Percentiles rank a stretch among this genome's conserved stretches.
These are phyloP conservation scores for Metschnikowia lochheadii DNA, from an alignment of 805 yeast genomes.

Conservation along the genomic window DNA sequence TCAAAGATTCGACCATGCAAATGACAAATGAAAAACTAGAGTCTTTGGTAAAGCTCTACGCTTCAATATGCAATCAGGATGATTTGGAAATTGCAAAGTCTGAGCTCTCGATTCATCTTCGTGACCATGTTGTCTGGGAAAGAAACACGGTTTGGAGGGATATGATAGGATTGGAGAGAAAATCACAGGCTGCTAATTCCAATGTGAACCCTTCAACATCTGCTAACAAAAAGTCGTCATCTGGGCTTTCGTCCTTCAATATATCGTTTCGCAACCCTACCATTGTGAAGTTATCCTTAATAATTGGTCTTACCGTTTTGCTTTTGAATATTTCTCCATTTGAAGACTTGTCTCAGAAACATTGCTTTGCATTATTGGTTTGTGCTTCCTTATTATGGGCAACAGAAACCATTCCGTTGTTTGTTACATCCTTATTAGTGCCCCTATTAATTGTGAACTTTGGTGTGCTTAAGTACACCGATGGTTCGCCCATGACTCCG, in stretches of 20 bases:
- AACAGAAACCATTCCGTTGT: slow-evolving; percentile 47
- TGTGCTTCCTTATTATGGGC: slow-evolving; percentile 53
- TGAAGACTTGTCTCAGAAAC: slow-evolving; percentile 58
- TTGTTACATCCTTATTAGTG: slow-evolving; percentile 45
- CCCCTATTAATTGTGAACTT: slow-evolving; percentile 46
- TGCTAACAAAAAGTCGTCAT: slow-evolving; percentile 7
- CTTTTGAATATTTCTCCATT: slow-evolving; percentile 55
- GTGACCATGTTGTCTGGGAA: slow-evolving; percentile 56
- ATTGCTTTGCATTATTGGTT: slow-evolving; percentile 66
- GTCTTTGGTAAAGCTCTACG: slow-evolving; percentile 29
- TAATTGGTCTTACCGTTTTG: slow-evolving; percentile 49
- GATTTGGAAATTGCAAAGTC: slow-evolving; percentile 44
- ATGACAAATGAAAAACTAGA: slow-evolving; percentile 32
- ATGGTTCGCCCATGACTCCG: slow-evolving; percentile 43
- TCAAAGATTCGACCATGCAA: slow-evolving; percentile 29
- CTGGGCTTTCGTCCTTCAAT: slow-evolving; percentile 15
- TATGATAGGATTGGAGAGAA: slow-evolving; percentile 66
- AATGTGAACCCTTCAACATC: slow-evolving; percentile 5
- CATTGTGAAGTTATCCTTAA: slow-evolving; percentile 45
- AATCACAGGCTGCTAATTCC: slow-evolving; percentile 64
- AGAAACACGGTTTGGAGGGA: slow-evolving; percentile 55
- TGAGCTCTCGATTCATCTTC: slow-evolving; percentile 53
- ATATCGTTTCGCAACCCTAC: slow-evolving; percentile 17
- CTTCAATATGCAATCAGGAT: slow-evolving; percentile 32
- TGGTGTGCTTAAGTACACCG: slow-evolving; percentile 46